Evolutionary conservation across 2,329 filamentous ascomycete species (phyloP).

Genomic region (Penicillium brasilianum): DNA sequence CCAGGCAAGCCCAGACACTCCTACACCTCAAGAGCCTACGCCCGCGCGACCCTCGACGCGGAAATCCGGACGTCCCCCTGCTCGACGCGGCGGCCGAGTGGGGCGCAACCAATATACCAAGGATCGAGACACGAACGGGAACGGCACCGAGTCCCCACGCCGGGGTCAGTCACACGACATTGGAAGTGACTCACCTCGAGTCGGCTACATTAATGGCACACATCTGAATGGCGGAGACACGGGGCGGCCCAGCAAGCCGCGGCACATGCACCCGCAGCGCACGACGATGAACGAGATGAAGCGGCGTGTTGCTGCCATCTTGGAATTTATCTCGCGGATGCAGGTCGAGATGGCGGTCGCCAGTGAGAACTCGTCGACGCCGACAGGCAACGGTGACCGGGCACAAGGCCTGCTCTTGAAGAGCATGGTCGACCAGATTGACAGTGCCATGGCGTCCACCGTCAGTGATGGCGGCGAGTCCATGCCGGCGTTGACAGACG

Average conservation of each 20-base stretch:
- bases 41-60: constrained; percentile 55
- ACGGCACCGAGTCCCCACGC: constrained; percentile 52
- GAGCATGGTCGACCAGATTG: constrained; percentile 44
- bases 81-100: constrained; percentile 67
- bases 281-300: constrained; percentile 89
- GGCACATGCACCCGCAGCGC: constrained; percentile 59
- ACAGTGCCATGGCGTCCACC: constrained; percentile 34
- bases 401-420: constrained; percentile 41
- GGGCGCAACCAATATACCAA: constrained; percentile 84
- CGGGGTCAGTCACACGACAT: constrained; percentile 48
- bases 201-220: constrained; percentile 45
- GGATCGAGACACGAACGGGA: constrained; percentile 68
- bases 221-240: constrained; percentile 63
- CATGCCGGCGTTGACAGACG: constrained; percentile 32
- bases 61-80: constrained; percentile 66
- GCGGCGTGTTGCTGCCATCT: constrained; percentile 78
- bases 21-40: constrained; percentile 44
- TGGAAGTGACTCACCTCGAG: constrained; percentile 45
- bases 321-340: constrained; percentile 87
- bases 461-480: constrained; percentile 35
- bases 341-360: constrained; percentile 80
- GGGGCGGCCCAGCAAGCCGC: constrained; percentile 65
- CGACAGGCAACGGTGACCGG: constrained; percentile 44
- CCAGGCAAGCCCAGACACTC: constrained; percentile 51
- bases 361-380: constrained; percentile 52